Evolutionary conservation across 129 eudicot genomes (phyloP), one percentile per base, ranked within the genome.

Genomic region (Helichrysum umbraculigerum): DNA sequence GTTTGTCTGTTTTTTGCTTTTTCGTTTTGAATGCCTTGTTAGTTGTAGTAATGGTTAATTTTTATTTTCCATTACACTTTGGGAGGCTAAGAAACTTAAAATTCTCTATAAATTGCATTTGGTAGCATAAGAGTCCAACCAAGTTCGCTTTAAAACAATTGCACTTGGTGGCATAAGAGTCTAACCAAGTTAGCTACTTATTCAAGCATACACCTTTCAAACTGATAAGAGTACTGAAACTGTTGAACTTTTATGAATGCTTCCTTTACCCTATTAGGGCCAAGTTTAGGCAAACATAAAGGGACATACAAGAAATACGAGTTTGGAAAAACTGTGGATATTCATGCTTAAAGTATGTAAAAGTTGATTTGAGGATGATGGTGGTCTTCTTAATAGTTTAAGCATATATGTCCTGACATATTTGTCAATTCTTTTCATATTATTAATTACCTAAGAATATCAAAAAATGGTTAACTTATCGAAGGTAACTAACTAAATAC

Each of bases 1-100:
- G 60, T 70, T 28, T 70, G 37, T 70, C 5, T 69, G 35, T 14
- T 70, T 29, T 50, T 70, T 50, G 4, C 34, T 6, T 70, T 70
- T 54, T 20, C 51, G 6, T 54, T 28, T 70, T 21, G 25, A 70
- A 29, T 52, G 44, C 61, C 41, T 54, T 32, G 19, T 32, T 14
- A 47, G 54, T 70, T 52, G 54, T 4, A 14, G 56, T 57, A 72
- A 11, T 57, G 32, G 67, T 20, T 58, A 22, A 6, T 56, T 72
- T 14, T 34, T 12, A 32, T 34, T 57, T 73, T 34, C 41, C 30
- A 21, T 57, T 57, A 57, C 29, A 6, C 62, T 57, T 34, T 16
- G 21, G 47, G 47, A 66, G 29, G 50, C 25, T 8, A 7, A 33
- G 47, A 66, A 66, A 66, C 70, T 17, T 32, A n/a, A 2, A 12